A percentile compares a stretch with the other conserved stretches of the same genome.
Evolutionary conservation across 2,329 filamentous ascomycete genomes (phyloP).

Genomic region (Fusarium musae): DNA sequence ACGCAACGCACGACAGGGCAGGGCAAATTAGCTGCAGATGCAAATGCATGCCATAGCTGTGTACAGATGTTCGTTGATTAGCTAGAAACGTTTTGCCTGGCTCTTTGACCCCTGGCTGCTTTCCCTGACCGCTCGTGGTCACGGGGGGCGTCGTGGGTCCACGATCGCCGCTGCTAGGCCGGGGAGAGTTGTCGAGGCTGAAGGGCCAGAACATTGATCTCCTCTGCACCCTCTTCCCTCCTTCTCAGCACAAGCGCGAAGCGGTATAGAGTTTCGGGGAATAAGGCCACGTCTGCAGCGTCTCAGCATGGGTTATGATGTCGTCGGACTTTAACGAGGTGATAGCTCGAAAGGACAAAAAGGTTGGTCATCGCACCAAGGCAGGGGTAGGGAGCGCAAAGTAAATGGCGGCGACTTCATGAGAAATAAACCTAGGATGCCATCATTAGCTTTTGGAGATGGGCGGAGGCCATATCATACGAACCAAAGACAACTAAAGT

Average conservation of each 20-base stretch:
- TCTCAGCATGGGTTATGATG: constrained; percentile 2
- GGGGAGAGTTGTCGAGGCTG: constrained; percentile 31
- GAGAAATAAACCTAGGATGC: constrained; percentile 27
- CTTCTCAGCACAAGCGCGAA: neutral
- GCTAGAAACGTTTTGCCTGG: constrained; percentile 30
- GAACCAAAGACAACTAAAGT: constrained; percentile 27
- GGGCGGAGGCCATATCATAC: constrained; percentile 27
- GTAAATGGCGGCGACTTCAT: constrained; percentile 38
- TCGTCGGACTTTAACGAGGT: neutral
- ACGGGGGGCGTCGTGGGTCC: constrained; percentile 40
- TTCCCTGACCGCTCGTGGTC: constrained; percentile 44
- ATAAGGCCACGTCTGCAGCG: constrained; percentile 22
- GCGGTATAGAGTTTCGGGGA: constrained; percentile 19
- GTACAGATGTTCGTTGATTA: constrained; percentile 43
- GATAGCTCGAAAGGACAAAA: constrained; percentile 19
- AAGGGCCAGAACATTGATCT: constrained; percentile 31
- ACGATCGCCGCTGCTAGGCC: constrained; percentile 45
- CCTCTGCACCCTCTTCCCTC: constrained; percentile 20
- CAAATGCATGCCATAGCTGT: constrained; percentile 49
- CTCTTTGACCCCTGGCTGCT: constrained; percentile 24
- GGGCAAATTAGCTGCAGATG: constrained; percentile 47
- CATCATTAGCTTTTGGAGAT: constrained; percentile 17
- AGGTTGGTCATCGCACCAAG: neutral
- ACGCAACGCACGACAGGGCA: constrained; percentile 35
- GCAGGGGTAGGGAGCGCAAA: constrained; percentile 1